These are phyloP conservation scores for Albizia julibrissin DNA, from an alignment of 306 rosid species.

Conservation along the genomic window DNA sequence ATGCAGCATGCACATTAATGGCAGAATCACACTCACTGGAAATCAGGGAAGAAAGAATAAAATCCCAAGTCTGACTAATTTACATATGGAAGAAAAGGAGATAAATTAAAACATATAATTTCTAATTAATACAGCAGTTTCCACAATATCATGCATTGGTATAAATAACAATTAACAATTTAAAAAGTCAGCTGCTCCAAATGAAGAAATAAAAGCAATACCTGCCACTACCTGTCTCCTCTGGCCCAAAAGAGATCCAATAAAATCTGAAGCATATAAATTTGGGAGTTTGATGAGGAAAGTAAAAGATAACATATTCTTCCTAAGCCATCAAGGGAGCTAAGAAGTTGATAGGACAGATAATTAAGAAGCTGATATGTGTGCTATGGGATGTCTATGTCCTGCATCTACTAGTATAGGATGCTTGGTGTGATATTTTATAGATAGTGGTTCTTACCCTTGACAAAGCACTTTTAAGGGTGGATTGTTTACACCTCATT, in stretches of 20 bases:
- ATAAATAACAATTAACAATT: background rate
- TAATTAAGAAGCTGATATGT: background rate
- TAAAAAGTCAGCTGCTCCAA: conserved; percentile 2
- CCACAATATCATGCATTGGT: too few species aligned
- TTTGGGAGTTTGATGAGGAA: conserved; percentile 15
- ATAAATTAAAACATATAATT: too few species aligned
- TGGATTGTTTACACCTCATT: background rate
- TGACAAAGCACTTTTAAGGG: background rate
- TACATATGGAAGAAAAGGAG: too few species aligned
- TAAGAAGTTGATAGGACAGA: background rate
- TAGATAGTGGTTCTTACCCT: background rate
- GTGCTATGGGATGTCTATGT: background rate
- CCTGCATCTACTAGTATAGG: background rate
- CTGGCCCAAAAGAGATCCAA: background rate
- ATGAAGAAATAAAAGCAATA: conserved; percentile 1
- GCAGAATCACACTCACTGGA: too few species aligned
- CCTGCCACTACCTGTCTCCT: background rate
- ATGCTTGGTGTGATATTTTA: background rate
- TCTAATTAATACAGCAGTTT: too few species aligned
- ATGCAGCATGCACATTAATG: too few species aligned
- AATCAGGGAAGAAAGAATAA: too few species aligned
- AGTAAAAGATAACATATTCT: conserved; percentile 7
- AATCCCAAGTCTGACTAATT: too few species aligned
- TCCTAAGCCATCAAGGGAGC: conserved; percentile 3
- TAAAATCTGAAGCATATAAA: conserved; percentile 13